Base-by-base conservation (phyloP, 805 yeast species). In the Cyberlindnera maritima region DNA sequence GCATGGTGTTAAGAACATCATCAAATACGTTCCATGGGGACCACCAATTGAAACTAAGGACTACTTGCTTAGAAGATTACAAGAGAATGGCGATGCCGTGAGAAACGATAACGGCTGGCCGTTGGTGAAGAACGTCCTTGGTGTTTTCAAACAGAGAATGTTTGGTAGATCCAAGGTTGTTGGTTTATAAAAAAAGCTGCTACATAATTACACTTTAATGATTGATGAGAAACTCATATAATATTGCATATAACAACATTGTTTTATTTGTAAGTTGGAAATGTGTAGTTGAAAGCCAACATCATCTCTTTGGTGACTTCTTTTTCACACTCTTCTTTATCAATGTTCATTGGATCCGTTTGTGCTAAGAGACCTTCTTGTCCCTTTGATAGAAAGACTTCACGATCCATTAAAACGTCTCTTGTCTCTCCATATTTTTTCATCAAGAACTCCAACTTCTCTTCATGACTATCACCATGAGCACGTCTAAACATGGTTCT, bases 21-120 rank as follows among this genome's bases (percentile, higher is more conserved):
- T 92, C 69, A 92, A 92, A 70, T 91, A 92, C 64, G 97, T 91
- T 52, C 96, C 97, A 15, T 91, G 97, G 97, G 97, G 97, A 10
- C 97, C 97, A 29, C 95, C 96, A 46, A 69, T 80, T 56, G 97
- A 92, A 69, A 90, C 97, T 48, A 89, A 88, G 70, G 96, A 88
- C 57, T 91, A 91, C 63, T 70, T 91, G 51, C 72, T 83, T 52
- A 83, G 98, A 73, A 80, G 98, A 70, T 73, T 91, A 52, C 97
- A 91, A 70, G 98, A 91, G 70, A 91, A 91, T 63, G 97, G 97
- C 20, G 97, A 91, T 67, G 96, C 96, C 10, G 95, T 88, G 7
- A 83, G 92, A 71, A 75, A 76, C 46, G 94, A 86, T 65, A 84
- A 83, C 54, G 94, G 95, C n/a, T 77, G 81, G 73, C 85, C 85